Evolutionary conservation across 805 yeast genomes (phyloP), one percentile per base, ranked within the genome.

Genomic region (Myxozyma geophila): DNA sequence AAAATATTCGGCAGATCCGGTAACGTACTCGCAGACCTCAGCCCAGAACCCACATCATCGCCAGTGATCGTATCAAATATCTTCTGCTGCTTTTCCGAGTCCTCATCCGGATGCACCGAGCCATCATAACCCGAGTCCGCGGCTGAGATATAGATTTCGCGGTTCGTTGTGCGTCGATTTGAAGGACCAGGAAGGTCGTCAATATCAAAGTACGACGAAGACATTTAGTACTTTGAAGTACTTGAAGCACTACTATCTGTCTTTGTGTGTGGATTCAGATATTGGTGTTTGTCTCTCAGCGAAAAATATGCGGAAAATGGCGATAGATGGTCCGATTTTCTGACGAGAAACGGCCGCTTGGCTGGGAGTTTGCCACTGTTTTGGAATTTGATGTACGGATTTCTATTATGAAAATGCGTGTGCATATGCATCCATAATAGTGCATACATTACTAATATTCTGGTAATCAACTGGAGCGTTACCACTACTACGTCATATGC

Each of bases 51-150:
- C 46, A 19, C 12, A 37, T 37, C 54, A 44, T 21, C 37, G 9
- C 17, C 39, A 28, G 10, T 8, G 19, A 23, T 23, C 6, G 8
- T 17, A 7, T 49, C 15, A 3, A 28, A 2, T 6, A 9, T 15
- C 39, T 58, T 35, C 7, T 23, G 33, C 41, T 54, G 40, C 28
- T 28, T n/a, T 35, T 48, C 54, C 28, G 17, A 8, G 35, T 49
- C 53, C n/a, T 49, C 53, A 17, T 59, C 69, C 28, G 58, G 15
- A 21, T 15, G 49, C n/a, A 50, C 54, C 8, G 72, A 70, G 15
- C 67, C 70, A 15, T 63, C 72, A 37, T 36, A 70, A n/a, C 68
- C 72, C 15, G 72, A 69, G 52, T 69, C 72, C 36, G 37, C 39
- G 17, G 57, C 59, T 10, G 62, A 53, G 44, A 64, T 52, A 44